These are phyloP conservation scores for Ceratopteris richardii DNA, from an alignment of 75 land plant species.

Conservation along the genomic window DNA sequence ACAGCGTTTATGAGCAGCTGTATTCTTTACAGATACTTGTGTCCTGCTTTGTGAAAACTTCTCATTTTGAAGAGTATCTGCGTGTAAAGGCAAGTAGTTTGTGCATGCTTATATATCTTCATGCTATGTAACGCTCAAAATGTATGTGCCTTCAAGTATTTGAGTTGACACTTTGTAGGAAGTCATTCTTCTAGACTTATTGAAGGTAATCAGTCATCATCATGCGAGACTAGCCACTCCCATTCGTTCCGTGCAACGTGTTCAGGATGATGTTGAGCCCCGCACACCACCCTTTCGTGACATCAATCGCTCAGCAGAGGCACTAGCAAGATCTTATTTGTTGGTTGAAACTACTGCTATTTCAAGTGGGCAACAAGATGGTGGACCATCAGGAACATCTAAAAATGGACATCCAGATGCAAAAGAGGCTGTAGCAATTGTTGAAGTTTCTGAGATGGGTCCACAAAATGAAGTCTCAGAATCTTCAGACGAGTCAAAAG, in stretches of 20 bases:
- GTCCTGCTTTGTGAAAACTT: conserved; percentile 92
- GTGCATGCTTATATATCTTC: background rate
- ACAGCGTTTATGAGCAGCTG: background rate
- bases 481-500: background rate
- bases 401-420: conserved; percentile 1
- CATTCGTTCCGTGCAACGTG: conserved; percentile 81
- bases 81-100: conserved; percentile 64
- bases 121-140: background rate
- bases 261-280: conserved; percentile 50
- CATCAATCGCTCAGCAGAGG: conserved; percentile 20
- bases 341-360: conserved; percentile 22
- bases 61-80: conserved; percentile 84
- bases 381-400: background rate
- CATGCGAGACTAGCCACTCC: conserved; percentile 93
- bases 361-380: conserved; percentile 9
- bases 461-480: background rate
- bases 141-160: background rate
- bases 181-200: conserved; percentile 68
- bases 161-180: conserved; percentile 44
- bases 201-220: conserved; percentile 93
- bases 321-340: conserved; percentile 41
- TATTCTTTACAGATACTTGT: conserved; percentile 57
- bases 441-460: background rate
- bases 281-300: conserved; percentile 58
- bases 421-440: conserved; percentile 4